A percentile compares a stretch with the other conserved stretches of the same genome.
Conservation (phyloP, 345 rosid genomes). For the Linum trigynum region DNA sequence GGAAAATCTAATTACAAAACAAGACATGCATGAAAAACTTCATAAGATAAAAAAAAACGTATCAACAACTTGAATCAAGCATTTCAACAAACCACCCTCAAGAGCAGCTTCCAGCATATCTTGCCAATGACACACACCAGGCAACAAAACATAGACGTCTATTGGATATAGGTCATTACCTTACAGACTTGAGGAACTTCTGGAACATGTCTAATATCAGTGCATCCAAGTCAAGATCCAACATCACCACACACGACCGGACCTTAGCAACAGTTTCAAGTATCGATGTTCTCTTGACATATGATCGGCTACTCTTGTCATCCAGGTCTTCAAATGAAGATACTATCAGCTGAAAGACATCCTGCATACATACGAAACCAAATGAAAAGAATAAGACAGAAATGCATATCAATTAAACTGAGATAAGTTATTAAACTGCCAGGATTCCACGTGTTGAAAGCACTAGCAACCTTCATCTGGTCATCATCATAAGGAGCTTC, state of each 20-base stretch:
- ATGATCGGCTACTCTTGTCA: constrained; percentile 65
- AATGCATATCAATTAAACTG: not conserved
- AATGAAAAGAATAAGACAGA: constrained; percentile 6
- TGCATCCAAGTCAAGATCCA: constrained; percentile 93
- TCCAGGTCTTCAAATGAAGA: constrained; percentile 71
- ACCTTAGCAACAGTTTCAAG: constrained; percentile 98
- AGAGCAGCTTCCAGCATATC: not conserved
- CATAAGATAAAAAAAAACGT: not conserved
- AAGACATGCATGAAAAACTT: not conserved
- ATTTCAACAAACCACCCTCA: not conserved
- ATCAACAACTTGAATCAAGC: not conserved
- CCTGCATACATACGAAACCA: constrained; percentile 38
- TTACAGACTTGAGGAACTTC: constrained; percentile 67
- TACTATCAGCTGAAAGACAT: constrained; percentile 80
- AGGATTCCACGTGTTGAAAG: not conserved
- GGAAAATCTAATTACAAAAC: not conserved
- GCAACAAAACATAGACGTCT: not conserved
- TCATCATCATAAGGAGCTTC: constrained; percentile 96
- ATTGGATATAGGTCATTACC: constrained; percentile 34
- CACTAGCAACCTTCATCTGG: constrained; percentile 58
- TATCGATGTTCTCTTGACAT: constrained; percentile 59
- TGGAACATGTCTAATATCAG: constrained; percentile 85
- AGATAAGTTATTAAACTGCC: not conserved
- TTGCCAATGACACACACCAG: not conserved
- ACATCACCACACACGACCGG: constrained; percentile 88